Base-by-base conservation (phyloP, 2,329 filamentous ascomycete genomes). In the Claviceps arundinis region DNA sequence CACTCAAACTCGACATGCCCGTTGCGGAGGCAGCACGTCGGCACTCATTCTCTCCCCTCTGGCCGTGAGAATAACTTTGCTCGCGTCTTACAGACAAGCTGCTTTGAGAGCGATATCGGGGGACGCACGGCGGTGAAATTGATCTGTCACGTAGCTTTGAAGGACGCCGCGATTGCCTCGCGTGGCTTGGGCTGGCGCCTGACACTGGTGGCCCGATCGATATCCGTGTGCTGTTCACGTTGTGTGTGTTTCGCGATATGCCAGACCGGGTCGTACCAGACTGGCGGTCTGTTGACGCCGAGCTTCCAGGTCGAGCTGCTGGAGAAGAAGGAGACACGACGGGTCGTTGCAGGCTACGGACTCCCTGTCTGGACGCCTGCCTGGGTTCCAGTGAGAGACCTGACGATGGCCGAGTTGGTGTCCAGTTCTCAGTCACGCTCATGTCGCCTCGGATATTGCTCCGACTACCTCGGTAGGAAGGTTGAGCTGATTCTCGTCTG, bases 111-210 rank as follows among this genome's bases (percentile, higher is more conserved):
- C 54, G 56, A 37, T 56, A 56, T 9, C 56, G 47, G 19, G 54
- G 54, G 5, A 56, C 41, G 8, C 38, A 42, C 7, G 56, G 56
- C 19, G 56, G 56, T 16, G 54, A 56, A 4, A 54, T 50, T 11
- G 56, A 49, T 37, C 52, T 37, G 26, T 37, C 41, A 3, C 37
- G 47, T 4, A 42, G 41, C 4, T 17, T 19, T 19, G 26, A 38
- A n/a, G 3, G 30, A 17, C 37, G 48, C 8, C 14, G 14, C 47
- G 50, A 47, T 52, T 51, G 38, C 43, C 51, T 40, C 6, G 9
- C n/a, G n/a, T n/a, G 38, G 11, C 37, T 44, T 5, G 16, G 9
- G 6, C 37, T 44, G n/a, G 47, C 19, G 9, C 19, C 30, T 17
- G 44, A 7, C 34, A 45, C 40, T 6, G 37, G 34, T 44, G 37